A percentile compares a stretch with the other conserved stretches of the same genome.
These are phyloP conservation scores for Penicillium desertorum DNA, from an alignment of 495 filamentous ascomycete genomes.

Conservation along the genomic window DNA sequence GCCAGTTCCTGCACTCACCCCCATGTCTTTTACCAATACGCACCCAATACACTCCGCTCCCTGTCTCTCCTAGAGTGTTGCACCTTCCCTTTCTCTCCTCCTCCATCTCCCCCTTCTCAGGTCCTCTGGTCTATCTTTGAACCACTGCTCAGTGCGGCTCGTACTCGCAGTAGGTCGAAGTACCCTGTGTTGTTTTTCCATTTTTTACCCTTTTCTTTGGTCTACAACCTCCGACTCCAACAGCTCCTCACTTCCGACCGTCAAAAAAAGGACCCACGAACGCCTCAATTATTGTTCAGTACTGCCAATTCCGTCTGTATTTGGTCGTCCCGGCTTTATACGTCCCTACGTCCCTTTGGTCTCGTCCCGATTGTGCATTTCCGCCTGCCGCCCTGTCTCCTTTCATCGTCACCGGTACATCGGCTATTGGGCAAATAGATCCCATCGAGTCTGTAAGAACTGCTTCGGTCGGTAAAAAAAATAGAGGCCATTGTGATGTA, in stretches of 20 bases:
- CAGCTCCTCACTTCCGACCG: conserved; percentile 17
- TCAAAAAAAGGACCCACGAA: conserved; percentile 13
- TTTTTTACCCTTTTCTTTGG: conserved; percentile 14
- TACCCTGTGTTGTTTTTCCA: conserved; percentile 10
- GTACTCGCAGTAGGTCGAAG: conserved; percentile 23
- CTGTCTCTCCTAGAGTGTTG: conserved; percentile 14
- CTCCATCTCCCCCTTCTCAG: conserved; percentile 15
- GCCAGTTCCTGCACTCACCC: conserved; percentile 9
- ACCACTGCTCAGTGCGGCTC: conserved; percentile 21
- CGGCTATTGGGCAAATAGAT: conserved; percentile 10
- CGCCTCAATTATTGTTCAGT: conserved; percentile 14
- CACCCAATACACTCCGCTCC: conserved; percentile 24
- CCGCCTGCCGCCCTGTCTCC: background rate
- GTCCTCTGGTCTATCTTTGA: conserved; percentile 13
- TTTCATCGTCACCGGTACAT: conserved; percentile 12
- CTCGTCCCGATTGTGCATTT: background rate
- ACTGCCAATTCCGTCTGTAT: conserved; percentile 12
- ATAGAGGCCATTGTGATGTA: conserved; percentile 22
- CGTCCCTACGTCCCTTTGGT: background rate
- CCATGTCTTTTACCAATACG: conserved; percentile 22
- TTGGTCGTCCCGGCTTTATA: conserved; percentile 2
- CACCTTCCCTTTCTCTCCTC: conserved; percentile 25
- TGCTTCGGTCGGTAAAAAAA: conserved; percentile 13
- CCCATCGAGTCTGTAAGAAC: conserved; percentile 19
- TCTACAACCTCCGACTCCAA: conserved; percentile 1